Conservation (phyloP, 257 asterid genomes). For the Petunia axillaris region DNA sequence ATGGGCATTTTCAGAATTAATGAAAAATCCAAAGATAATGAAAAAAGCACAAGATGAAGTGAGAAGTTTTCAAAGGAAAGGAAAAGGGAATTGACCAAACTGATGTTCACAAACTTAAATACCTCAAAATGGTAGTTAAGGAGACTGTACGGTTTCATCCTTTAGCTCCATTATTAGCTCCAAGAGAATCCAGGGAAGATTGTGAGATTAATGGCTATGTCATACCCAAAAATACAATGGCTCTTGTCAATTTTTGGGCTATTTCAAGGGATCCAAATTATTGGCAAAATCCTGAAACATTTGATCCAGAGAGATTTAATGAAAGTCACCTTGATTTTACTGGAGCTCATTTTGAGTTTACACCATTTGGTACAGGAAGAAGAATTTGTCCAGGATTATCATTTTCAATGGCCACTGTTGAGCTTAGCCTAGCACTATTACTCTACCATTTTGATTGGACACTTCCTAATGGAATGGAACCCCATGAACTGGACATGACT, state of each 20-base stretch:
- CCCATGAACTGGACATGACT: slow-evolving; percentile 35
- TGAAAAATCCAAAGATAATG: slow-evolving; percentile 35
- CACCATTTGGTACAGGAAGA: slow-evolving; percentile 45
- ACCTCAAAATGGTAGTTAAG: slow-evolving; percentile 27
- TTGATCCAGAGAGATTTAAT: slow-evolving; percentile 28
- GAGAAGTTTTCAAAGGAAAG: slow-evolving; percentile 22
- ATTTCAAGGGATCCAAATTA: slow-evolving; percentile 33
- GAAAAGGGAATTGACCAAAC: slow-evolving; percentile 22
- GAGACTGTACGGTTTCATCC: slow-evolving; percentile 18
- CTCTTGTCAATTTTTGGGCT: slow-evolving; percentile 29
- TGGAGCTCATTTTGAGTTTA: slow-evolving; percentile 38
- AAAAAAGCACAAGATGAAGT: slow-evolving; percentile 36
- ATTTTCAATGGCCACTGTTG: slow-evolving; percentile 32
- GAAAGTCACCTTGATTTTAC: slow-evolving; percentile 24
- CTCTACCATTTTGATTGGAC: slow-evolving; percentile 42
- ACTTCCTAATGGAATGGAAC: slow-evolving; percentile 26
- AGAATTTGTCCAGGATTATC: slow-evolving; percentile 43
- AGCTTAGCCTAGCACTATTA: slow-evolving; percentile 34
- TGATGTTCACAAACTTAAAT: slow-evolving; percentile 24
- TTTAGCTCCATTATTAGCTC: slow-evolving; percentile 26
- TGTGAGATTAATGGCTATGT: slow-evolving; percentile 24
- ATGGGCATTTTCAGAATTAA: slow-evolving; percentile 39
- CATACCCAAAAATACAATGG: slow-evolving; percentile 27
- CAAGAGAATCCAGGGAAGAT: slow-evolving; percentile 32
- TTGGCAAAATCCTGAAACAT: slow-evolving; percentile 31